Evolutionary conservation across 2,329 filamentous ascomycete genomes (phyloP).

Genomic region (Canariomyces notabilis): DNA sequence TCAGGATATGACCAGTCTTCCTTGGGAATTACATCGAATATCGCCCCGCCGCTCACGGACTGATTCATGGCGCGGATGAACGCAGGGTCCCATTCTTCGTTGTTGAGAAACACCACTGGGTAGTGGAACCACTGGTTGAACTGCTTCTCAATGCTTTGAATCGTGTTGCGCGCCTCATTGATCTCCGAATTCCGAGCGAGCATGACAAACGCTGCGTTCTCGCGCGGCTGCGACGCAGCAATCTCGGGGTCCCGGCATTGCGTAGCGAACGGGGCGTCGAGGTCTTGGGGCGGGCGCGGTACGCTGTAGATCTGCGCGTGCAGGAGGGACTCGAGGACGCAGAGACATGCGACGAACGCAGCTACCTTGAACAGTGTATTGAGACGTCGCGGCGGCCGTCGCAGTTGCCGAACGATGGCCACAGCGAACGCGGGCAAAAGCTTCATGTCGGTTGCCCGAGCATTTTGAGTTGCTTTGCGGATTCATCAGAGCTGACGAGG

Average conservation of each 20-base stretch:
- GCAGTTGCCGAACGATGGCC: conserved; percentile 4
- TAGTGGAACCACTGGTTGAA: conserved; percentile 46
- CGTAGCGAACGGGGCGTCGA: conserved; percentile 37
- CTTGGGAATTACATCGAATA: conserved; percentile 38
- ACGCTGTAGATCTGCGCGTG: conserved; percentile 34
- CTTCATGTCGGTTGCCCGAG: conserved; percentile 2
- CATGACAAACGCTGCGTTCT: conserved; percentile 44
- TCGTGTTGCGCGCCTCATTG: conserved; percentile 34
- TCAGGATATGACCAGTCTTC: conserved; percentile 39
- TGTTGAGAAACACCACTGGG: conserved; percentile 43
- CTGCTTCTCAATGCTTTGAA: conserved; percentile 38
- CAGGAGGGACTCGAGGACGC: conserved; percentile 32
- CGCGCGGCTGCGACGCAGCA: conserved; percentile 30
- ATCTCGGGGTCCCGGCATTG: conserved; percentile 37
- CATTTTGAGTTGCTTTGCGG: background rate
- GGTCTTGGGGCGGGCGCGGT: conserved; percentile 31
- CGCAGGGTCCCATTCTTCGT: conserved; percentile 37
- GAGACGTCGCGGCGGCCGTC: conserved; percentile 10
- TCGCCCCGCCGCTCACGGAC: conserved; percentile 33
- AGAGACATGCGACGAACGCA: conserved; percentile 28
- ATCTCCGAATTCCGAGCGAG: conserved; percentile 42
- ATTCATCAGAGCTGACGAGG: background rate
- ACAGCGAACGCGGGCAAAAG: conserved; percentile 1
- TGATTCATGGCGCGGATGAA: conserved; percentile 36
- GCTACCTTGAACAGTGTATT: conserved; percentile 5